Percentiles rank a stretch among this genome's conserved stretches.
These are phyloP conservation scores for Yamadazyma scolyti DNA, from an alignment of 805 yeast species.

Conservation along the genomic window DNA sequence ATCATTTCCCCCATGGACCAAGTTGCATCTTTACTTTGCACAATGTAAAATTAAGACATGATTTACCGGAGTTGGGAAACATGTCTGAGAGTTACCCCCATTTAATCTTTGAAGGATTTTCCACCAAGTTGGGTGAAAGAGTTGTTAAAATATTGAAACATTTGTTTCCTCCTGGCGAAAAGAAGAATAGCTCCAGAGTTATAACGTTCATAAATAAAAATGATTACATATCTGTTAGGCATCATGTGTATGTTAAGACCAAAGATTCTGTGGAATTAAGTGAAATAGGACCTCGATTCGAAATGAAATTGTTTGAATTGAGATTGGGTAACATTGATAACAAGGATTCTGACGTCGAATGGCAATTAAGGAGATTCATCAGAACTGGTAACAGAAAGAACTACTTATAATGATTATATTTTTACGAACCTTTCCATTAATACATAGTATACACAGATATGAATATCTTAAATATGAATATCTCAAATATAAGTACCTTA, in stretches of 20 bases:
- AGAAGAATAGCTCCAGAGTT: conserved; percentile 85
- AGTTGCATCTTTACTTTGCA: conserved; percentile 91
- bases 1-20: conserved; percentile 98
- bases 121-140: conserved; percentile 75
- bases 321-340: conserved; percentile 89
- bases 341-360: conserved; percentile 96
- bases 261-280: conserved; percentile 87
- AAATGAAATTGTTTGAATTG: conserved; percentile 88
- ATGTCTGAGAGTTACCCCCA: conserved; percentile 93
- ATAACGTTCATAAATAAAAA: conserved; percentile 87
- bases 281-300: conserved; percentile 98
- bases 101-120: conserved; percentile 86
- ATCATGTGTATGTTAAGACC: conserved; percentile 88
- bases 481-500: no score
- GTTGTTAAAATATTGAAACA: conserved; percentile 80
- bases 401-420: conserved; percentile 45
- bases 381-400: conserved; percentile 96
- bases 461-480: no score
- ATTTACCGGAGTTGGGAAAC: conserved; percentile 78
- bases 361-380: conserved; percentile 90
- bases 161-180: conserved; percentile 95
- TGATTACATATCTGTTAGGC: conserved; percentile 92
- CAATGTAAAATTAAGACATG: conserved; percentile 93
- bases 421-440: conserved; percentile 5
- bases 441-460: conserved; percentile 11